These are phyloP conservation scores for Prinsepia uniflora DNA, from an alignment of 306 rosid species.

Conservation along the genomic window DNA sequence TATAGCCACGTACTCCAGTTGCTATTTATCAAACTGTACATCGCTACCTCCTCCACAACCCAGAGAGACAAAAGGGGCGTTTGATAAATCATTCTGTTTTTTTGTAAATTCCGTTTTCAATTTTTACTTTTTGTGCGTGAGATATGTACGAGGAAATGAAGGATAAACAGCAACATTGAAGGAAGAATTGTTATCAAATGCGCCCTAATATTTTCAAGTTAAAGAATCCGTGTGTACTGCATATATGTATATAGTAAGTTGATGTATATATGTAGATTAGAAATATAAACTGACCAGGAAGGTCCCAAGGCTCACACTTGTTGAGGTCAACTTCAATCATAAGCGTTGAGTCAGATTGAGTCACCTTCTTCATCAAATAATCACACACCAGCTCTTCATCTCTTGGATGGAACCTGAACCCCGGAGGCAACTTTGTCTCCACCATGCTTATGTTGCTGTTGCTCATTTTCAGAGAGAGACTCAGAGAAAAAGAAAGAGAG, in stretches of 20 bases:
- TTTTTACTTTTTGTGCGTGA: no score
- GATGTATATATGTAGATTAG: no score
- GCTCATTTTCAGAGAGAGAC: constrained; percentile 41
- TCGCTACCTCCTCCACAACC: not conserved
- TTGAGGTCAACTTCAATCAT: constrained; percentile 90
- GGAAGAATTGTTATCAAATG: not conserved
- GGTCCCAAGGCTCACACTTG: constrained; percentile 96
- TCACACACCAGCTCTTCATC: constrained; percentile 93
- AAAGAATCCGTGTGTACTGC: no score
- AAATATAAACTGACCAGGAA: constrained; percentile 58
- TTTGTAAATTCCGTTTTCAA: no score
- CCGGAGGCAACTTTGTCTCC: constrained; percentile 83
- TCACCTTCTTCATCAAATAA: constrained; percentile 68
- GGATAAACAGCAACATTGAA: no score
- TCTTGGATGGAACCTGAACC: constrained; percentile 90
- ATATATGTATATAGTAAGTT: no score
- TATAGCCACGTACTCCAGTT: not conserved
- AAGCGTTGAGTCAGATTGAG: constrained; percentile 47
- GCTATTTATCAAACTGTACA: not conserved
- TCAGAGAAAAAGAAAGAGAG: constrained; percentile 1
- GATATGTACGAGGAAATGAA: not conserved
- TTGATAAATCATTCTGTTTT: no score
- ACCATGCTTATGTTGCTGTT: constrained; percentile 79
- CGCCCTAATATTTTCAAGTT: no score
- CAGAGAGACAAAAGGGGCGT: not conserved